Evolutionary conservation across 2,329 filamentous ascomycete species (phyloP).

Genomic region (Phyllosticta paracitricarpa): DNA sequence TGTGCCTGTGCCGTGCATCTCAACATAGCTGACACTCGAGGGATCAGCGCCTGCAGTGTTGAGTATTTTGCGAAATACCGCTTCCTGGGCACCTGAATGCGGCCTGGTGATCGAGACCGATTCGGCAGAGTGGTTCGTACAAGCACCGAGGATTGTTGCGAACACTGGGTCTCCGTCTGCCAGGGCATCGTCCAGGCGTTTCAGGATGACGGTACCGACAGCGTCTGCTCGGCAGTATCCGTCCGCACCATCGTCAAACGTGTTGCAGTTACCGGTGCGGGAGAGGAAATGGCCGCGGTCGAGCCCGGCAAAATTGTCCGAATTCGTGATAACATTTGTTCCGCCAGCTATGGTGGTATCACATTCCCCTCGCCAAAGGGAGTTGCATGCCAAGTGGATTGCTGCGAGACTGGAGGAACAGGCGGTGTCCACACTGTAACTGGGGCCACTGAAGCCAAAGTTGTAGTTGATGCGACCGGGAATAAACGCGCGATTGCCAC

Average conservation of each 20-base stretch:
- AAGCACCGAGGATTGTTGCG: slow-evolving; percentile 21
- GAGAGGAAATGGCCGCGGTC: slow-evolving; percentile 19
- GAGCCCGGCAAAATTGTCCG: slow-evolving; percentile 35
- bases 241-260: slow-evolving; percentile 24
- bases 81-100: slow-evolving; percentile 14
- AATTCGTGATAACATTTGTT: slow-evolving; percentile 17
- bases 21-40: slow-evolving; percentile 18
- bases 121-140: slow-evolving; percentile 34
- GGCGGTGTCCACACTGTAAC: slow-evolving; percentile 15
- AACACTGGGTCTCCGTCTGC: slow-evolving; percentile 26
- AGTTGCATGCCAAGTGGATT: slow-evolving; percentile 18
- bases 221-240: slow-evolving; percentile 29
- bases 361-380: slow-evolving; percentile 13
- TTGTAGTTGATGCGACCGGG: slow-evolving; percentile 39
- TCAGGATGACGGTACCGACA: slow-evolving; percentile 22
- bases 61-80: slow-evolving; percentile 13
- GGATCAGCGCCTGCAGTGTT: slow-evolving; percentile 27
- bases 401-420: slow-evolving; percentile 17
- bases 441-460: slow-evolving; percentile 18
- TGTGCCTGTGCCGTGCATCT: slow-evolving; percentile 24
- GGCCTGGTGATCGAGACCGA: slow-evolving; percentile 21
- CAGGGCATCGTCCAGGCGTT: slow-evolving; percentile 24
- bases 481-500: slow-evolving; percentile 41
- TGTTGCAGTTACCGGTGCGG: slow-evolving; percentile 20
- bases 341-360: slow-evolving; percentile 21